Percentiles rank a stretch among this genome's conserved stretches.
Conservation (phyloP, 306 rosid genomes). For the Cotoneaster glaucophyllus region DNA sequence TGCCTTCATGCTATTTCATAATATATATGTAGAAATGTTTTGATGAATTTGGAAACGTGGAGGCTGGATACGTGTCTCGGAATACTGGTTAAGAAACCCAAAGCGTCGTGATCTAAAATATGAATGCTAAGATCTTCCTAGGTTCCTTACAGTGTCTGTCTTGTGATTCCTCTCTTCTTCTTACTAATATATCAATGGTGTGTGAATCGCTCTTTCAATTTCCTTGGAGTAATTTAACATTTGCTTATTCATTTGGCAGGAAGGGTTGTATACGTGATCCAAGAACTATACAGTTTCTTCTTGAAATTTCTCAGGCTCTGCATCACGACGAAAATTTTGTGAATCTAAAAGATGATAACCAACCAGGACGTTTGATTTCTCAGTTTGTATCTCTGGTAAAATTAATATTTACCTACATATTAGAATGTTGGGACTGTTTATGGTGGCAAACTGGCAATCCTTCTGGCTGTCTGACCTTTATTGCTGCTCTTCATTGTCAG, state of each 20-base stretch:
- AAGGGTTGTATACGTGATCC: slow-evolving; percentile 46
- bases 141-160: not conserved
- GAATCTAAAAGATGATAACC: slow-evolving; percentile 63
- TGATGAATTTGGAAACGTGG: not conserved
- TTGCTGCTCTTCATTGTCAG: slow-evolving; percentile 33
- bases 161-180: not conserved
- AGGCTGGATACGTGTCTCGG: not conserved
- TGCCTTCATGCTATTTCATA: not conserved
- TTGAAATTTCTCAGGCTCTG: slow-evolving; percentile 67
- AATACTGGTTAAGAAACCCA: not conserved
- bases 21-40: not conserved
- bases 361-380: slow-evolving; percentile 65
- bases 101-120: not conserved
- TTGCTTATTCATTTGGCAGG: slow-evolving; percentile 52
- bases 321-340: slow-evolving; percentile 57
- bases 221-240: slow-evolving; percentile 9
- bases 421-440: not conserved
- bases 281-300: slow-evolving; percentile 63
- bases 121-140: not conserved
- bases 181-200: not conserved
- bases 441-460: not conserved
- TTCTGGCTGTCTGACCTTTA: slow-evolving; percentile 13
- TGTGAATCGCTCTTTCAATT: slow-evolving; percentile 4
- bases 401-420: slow-evolving; percentile 2
- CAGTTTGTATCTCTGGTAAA: slow-evolving; percentile 74